A percentile compares a stretch with the other conserved stretches of the same genome.
These are phyloP conservation scores for Boletellus deceptivus DNA, from an alignment of 1,284 basidiomycete genomes.

Conservation along the genomic window DNA sequence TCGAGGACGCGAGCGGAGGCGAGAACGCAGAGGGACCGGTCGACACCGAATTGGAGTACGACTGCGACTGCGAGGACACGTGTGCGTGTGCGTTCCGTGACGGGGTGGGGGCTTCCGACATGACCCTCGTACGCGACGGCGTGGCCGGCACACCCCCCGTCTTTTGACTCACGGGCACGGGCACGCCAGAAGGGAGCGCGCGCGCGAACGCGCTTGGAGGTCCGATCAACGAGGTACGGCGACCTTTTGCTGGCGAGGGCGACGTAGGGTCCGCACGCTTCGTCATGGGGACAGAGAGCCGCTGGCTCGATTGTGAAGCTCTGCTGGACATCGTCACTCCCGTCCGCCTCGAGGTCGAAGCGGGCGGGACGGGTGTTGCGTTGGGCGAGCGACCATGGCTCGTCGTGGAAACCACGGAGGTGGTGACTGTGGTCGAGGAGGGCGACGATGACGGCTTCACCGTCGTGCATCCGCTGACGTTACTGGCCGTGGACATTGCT, in stretches of 20 bases:
- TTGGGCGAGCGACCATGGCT: conserved; percentile 28
- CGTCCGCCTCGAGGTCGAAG: conserved; percentile 21
- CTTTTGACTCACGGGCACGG: conserved; percentile 23
- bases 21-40: conserved; percentile 16
- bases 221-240: conserved; percentile 28
- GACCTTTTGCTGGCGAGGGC: conserved; percentile 28
- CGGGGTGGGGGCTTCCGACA: conserved; percentile 30
- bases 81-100: conserved; percentile 22
- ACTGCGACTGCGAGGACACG: conserved; percentile 20
- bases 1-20: conserved; percentile 24
- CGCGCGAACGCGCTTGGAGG: conserved; percentile 34
- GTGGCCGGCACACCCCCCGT: conserved; percentile 28
- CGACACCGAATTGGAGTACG: conserved; percentile 25
- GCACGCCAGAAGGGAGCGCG: conserved; percentile 25
- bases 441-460: conserved; percentile 36
- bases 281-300: conserved; percentile 21
- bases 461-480: conserved; percentile 40
- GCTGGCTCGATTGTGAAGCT: conserved; percentile 23
- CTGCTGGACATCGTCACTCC: conserved; percentile 13
- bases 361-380: conserved; percentile 29
- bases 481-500: conserved; percentile 35
- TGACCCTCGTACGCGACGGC: conserved; percentile 39
- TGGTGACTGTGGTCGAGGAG: conserved; percentile 26
- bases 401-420: conserved; percentile 16
- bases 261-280: conserved; percentile 23